These are phyloP conservation scores for Microbotryomycetes sp. DNA, from an alignment of 1,284 basidiomycete genomes.

Conservation along the genomic window DNA sequence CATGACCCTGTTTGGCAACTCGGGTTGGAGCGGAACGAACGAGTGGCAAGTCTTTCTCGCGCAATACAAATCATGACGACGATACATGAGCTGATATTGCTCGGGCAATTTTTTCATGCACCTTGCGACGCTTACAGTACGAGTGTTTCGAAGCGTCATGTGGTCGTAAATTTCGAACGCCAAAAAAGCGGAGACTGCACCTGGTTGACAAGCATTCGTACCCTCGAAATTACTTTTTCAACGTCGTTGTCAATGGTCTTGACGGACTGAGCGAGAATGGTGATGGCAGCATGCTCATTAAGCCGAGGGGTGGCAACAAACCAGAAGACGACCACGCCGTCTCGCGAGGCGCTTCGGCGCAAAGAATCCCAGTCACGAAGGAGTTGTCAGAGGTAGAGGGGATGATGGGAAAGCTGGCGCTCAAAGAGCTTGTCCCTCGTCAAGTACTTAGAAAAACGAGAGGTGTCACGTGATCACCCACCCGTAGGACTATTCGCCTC, in stretches of 20 bases:
- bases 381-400: not conserved
- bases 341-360: too few species aligned
- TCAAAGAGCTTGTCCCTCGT: not conserved
- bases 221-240: constrained; percentile 79
- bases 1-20: constrained; percentile 72
- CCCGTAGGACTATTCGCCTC: too few species aligned
- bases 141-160: constrained; percentile 67
- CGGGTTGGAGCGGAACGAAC: constrained; percentile 71
- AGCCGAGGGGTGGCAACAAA: too few species aligned
- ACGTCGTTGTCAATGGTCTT: constrained; percentile 78
- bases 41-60: constrained; percentile 56
- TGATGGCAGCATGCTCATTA: constrained; percentile 16
- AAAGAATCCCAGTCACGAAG: constrained; percentile 11
- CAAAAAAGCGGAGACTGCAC: constrained; percentile 70
- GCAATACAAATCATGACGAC: too few species aligned
- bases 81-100: too few species aligned
- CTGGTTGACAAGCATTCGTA: constrained; percentile 72
- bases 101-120: too few species aligned
- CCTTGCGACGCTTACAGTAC: constrained; percentile 63
- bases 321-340: not conserved
- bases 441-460: not conserved
- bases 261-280: constrained; percentile 10
- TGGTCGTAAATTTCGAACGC: constrained; percentile 57
- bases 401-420: not conserved
- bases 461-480: too few species aligned